Conservation (phyloP, 2,329 filamentous ascomycete genomes). For the Cladosporium phlei region DNA sequence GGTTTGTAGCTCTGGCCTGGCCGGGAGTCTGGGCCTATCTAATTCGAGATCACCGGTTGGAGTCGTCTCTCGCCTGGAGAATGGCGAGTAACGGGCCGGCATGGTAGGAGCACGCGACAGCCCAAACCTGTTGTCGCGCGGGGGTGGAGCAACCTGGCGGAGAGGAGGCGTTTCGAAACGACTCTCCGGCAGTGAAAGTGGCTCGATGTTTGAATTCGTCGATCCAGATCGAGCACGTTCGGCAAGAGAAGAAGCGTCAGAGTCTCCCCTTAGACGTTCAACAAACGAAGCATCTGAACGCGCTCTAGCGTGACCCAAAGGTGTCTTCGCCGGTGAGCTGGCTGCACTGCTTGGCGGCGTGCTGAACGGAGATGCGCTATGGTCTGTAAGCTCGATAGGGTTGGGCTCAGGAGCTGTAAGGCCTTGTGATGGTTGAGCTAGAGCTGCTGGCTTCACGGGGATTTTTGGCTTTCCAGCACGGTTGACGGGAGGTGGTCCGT, state of each 20-base stretch:
- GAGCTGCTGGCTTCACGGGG: constrained; percentile 32
- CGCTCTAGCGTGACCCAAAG: constrained; percentile 8
- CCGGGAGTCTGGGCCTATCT: constrained; percentile 29
- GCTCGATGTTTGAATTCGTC: constrained; percentile 26
- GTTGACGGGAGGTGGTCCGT: constrained; percentile 69
- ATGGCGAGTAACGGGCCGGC: constrained; percentile 24
- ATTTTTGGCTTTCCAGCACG: constrained; percentile 73
- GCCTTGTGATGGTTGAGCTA: constrained; percentile 23
- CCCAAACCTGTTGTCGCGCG: constrained; percentile 20
- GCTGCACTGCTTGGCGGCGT: constrained; percentile 75
- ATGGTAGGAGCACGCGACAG: constrained; percentile 21
- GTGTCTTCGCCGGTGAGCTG: constrained; percentile 36
- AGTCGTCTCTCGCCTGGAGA: constrained; percentile 13
- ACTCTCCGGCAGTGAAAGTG: constrained; percentile 26
- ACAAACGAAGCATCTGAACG: constrained; percentile 25
- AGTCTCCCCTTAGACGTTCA: constrained; percentile 23
- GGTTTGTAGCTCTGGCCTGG: constrained; percentile 29
- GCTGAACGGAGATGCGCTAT: constrained; percentile 70
- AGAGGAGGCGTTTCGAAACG: constrained; percentile 18
- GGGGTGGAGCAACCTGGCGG: constrained; percentile 18
- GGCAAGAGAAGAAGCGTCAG: constrained; percentile 17
- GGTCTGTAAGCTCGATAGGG: constrained; percentile 37
- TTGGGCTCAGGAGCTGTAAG: constrained; percentile 38
- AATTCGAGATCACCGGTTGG: constrained; percentile 22
- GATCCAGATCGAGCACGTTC: constrained; percentile 23